phyloP scores from a whole-genome alignment of 73 alveolate genomes.

The Paramecium sexaurelia region DNA sequence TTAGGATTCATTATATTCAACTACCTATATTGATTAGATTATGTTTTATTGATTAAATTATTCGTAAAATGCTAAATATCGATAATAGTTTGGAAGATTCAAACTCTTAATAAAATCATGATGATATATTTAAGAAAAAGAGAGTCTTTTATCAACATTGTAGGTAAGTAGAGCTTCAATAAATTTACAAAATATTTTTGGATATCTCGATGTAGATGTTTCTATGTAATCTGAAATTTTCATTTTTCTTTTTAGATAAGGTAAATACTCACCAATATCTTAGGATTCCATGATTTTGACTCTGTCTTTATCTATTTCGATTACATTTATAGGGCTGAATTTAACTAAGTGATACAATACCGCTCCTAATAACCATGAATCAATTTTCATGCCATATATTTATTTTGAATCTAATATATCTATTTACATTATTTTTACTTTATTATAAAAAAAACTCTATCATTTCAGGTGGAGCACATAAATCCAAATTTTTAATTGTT shows the following conservation, averaged over 20 bases:
- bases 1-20: neutral
- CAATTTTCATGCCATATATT: neutral
- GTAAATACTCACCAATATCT: neutral
- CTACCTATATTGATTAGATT: neutral
- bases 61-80: neutral
- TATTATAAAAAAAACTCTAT: neutral
- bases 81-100: neutral
- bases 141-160: neutral
- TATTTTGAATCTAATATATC: neutral
- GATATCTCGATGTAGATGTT: neutral
- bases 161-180: neutral
- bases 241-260: neutral
- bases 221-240: neutral
- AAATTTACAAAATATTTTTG: neutral
- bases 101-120: neutral
- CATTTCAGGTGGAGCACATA: neutral
- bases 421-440: neutral
- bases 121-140: neutral
- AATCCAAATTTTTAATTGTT: neutral
- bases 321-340: neutral
- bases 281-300: neutral
- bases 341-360: neutral
- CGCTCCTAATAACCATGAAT: constrained; percentile 36
- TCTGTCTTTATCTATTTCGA: neutral
- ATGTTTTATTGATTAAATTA: neutral